These are phyloP conservation scores for Entomortierella chlamydospora DNA, from an alignment of 192 early-diverging fungal species.

Conservation along the genomic window DNA sequence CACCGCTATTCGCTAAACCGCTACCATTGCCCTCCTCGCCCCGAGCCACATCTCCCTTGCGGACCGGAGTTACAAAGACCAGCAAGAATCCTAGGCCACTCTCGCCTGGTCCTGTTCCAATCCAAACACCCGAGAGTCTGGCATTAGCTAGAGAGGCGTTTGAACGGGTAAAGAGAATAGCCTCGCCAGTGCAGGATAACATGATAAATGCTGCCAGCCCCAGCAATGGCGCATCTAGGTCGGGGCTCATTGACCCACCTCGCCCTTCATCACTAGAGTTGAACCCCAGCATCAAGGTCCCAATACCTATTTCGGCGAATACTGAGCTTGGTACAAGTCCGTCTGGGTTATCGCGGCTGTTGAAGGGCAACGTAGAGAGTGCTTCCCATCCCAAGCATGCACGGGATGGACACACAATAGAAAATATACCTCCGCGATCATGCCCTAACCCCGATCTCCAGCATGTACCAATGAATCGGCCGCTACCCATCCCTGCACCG, in stretches of 20 bases:
- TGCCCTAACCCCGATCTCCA: slow-evolving; percentile 18
- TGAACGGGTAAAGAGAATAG: slow-evolving; percentile 37
- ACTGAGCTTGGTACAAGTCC: slow-evolving; percentile 1
- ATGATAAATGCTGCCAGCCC: slow-evolving; percentile 7
- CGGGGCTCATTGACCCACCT: slow-evolving; percentile 11
- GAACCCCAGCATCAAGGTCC: slow-evolving; percentile 26
- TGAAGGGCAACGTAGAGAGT: background rate
- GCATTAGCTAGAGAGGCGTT: slow-evolving; percentile 42
- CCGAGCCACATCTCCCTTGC: slow-evolving; percentile 24
- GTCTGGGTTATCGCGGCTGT: slow-evolving; percentile 22
- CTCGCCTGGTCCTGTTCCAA: slow-evolving; percentile 25
- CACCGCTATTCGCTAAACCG: slow-evolving; percentile 43
- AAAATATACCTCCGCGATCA: slow-evolving; percentile 1
- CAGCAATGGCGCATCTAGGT: slow-evolving; percentile 7
- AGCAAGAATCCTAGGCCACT: slow-evolving; percentile 1
- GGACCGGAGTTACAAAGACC: slow-evolving; percentile 1
- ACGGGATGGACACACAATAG: slow-evolving; percentile 10
- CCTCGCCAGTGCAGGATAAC: slow-evolving; percentile 21
- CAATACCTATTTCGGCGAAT: background rate
- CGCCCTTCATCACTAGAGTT: background rate
- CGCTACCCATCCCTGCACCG: slow-evolving; percentile 35
- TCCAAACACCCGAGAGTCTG: slow-evolving; percentile 40
- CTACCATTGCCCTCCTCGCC: slow-evolving; percentile 41
- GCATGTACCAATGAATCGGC: slow-evolving; percentile 39
- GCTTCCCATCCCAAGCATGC: slow-evolving; percentile 14